Evolutionary conservation across 2,329 filamentous ascomycete species (phyloP).

Genomic region (Beauveria sp.): DNA sequence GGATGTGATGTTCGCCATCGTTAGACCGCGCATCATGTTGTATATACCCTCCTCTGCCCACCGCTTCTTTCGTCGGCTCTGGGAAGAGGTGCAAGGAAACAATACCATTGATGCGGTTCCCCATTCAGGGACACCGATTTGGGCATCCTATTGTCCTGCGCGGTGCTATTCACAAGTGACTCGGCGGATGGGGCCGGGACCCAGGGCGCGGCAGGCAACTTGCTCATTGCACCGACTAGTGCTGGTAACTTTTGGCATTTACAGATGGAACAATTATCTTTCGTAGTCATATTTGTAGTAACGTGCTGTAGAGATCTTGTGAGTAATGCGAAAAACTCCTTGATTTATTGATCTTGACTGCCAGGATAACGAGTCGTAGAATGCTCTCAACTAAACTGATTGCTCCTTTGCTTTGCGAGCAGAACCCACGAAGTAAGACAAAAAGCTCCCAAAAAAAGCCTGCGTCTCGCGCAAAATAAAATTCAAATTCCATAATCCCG

Average conservation of each 20-base stretch:
- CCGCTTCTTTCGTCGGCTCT: not conserved
- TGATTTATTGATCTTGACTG: not conserved
- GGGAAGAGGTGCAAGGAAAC: not conserved
- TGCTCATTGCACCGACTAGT: not conserved
- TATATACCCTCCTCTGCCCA: not conserved
- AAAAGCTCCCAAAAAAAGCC: not conserved
- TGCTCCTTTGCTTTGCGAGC: not conserved
- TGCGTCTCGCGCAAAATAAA: not conserved
- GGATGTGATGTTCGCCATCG: not conserved
- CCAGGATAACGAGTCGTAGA: not conserved
- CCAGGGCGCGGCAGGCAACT: not conserved
- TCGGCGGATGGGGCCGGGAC: not conserved
- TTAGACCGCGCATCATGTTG: not conserved
- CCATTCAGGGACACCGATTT: not conserved
- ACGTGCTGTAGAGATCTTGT: no score
- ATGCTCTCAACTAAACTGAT: not conserved
- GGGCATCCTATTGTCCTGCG: not conserved
- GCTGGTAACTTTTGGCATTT: no score
- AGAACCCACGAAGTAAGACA: not conserved
- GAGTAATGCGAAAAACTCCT: not conserved
- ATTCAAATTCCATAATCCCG: not conserved
- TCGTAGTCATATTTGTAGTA: no score
- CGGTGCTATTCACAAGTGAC: slow-evolving; percentile 2
- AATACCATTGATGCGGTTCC: not conserved
- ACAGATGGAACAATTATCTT: no score